Evolutionary conservation across 495 filamentous ascomycete species (phyloP).

Genomic region (Penicillium silybi): DNA sequence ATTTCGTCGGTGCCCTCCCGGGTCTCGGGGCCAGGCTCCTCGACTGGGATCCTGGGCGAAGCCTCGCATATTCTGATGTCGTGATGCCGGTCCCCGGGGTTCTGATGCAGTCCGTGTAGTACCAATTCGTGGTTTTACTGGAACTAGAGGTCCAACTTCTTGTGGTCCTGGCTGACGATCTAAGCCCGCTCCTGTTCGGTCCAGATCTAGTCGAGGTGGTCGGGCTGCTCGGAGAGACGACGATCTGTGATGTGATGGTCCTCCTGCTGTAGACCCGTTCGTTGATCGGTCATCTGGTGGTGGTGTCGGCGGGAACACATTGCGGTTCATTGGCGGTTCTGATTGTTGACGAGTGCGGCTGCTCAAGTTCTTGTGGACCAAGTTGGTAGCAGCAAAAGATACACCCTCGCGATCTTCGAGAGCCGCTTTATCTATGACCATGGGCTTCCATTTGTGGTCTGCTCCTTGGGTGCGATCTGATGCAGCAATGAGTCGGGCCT

Average conservation of each 20-base stretch:
- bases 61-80: constrained; percentile 24
- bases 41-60: constrained; percentile 17
- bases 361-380: constrained; percentile 77
- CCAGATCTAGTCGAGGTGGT: constrained; percentile 40
- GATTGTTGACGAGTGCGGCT: constrained; percentile 77
- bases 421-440: constrained; percentile 26
- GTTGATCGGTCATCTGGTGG: constrained; percentile 76
- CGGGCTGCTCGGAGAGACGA: constrained; percentile 31
- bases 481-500: constrained; percentile 89
- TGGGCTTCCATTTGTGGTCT: constrained; percentile 23
- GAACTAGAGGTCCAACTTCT: constrained; percentile 8
- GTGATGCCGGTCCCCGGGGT: constrained; percentile 39
- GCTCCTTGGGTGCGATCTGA: constrained; percentile 54
- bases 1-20: constrained; percentile 27
- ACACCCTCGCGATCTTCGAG: constrained; percentile 80
- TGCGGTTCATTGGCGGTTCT: constrained; percentile 79
- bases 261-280: constrained; percentile 12
- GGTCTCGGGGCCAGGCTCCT: constrained; percentile 14
- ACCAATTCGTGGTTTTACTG: constrained; percentile 45
- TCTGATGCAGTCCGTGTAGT: constrained; percentile 54
- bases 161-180: constrained; percentile 21
- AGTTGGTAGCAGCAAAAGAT: constrained; percentile 84
- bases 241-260: constrained; percentile 15
- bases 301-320: constrained; percentile 92
- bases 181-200: constrained; percentile 29